Conservation (phyloP, 2,329 filamentous ascomycete species). For the Metarhizium robertsii region DNA sequence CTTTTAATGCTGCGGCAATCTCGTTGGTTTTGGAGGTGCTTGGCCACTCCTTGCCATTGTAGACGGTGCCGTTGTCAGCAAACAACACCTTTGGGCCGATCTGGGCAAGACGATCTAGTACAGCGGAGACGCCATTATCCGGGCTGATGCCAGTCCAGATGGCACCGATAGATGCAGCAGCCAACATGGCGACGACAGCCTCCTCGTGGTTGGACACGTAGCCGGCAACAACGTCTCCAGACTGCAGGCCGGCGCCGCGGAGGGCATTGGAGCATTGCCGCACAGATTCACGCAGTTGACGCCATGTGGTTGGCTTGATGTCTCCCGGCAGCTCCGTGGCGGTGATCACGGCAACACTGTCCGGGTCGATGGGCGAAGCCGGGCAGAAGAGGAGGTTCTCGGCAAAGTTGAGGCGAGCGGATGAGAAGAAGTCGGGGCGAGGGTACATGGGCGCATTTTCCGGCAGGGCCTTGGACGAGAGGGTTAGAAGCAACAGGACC, state of each 20-base stretch:
- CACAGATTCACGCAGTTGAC: conserved; percentile 68
- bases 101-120: conserved; percentile 78
- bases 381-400: conserved; percentile 85
- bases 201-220: conserved; percentile 88
- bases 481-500: neutral
- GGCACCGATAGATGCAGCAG: conserved; percentile 71
- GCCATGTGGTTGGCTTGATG: conserved; percentile 57
- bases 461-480: conserved; percentile 53
- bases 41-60: conserved; percentile 87
- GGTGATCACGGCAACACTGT: conserved; percentile 64
- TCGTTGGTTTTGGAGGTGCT: conserved; percentile 70
- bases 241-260: conserved; percentile 50
- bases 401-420: conserved; percentile 78
- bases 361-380: conserved; percentile 33
- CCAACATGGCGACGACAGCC: conserved; percentile 80
- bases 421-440: conserved; percentile 75
- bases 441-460: conserved; percentile 67
- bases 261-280: conserved; percentile 63
- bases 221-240: conserved; percentile 50
- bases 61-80: conserved; percentile 77
- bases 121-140: conserved; percentile 84
- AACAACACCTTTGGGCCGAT: conserved; percentile 78
- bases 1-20: conserved; percentile 55
- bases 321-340: conserved; percentile 65
- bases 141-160: conserved; percentile 92